Conservation (phyloP, 805 yeast species). For the Candida adriatica region DNA sequence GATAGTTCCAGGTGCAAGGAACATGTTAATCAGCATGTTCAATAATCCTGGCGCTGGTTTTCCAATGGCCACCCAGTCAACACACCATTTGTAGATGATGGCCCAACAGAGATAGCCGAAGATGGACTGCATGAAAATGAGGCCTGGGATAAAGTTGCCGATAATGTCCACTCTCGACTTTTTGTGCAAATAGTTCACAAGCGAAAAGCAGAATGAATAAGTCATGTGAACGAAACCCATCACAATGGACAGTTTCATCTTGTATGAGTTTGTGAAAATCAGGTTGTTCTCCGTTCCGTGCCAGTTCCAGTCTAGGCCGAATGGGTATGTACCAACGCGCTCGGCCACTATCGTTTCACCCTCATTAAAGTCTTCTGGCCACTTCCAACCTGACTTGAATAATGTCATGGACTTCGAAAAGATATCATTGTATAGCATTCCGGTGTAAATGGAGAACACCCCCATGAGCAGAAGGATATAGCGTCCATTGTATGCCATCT, state of each 20-base stretch:
- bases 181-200: slow-evolving; percentile 70
- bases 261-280: slow-evolving; percentile 88
- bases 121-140: slow-evolving; percentile 92
- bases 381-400: slow-evolving; percentile 85
- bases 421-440: slow-evolving; percentile 86
- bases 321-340: slow-evolving; percentile 59
- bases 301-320: slow-evolving; percentile 95
- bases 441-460: slow-evolving; percentile 89
- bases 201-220: slow-evolving; percentile 78
- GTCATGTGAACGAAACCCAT: slow-evolving; percentile 96
- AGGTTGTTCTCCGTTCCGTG: slow-evolving; percentile 95
- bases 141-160: slow-evolving; percentile 93
- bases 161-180: slow-evolving; percentile 70
- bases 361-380: slow-evolving; percentile 61
- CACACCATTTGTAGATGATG: slow-evolving; percentile 90
- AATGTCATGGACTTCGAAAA: slow-evolving; percentile 88
- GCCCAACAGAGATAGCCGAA: slow-evolving; percentile 87
- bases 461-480: slow-evolving; percentile 93
- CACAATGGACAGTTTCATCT: slow-evolving; percentile 92
- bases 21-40: slow-evolving; percentile 95
- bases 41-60: slow-evolving; percentile 87
- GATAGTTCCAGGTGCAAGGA: slow-evolving; percentile 84
- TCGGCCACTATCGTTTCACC: slow-evolving; percentile 70
- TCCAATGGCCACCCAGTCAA: slow-evolving; percentile 77
- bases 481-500: slow-evolving; percentile 93